Percentiles rank a stretch among this genome's conserved stretches.
Evolutionary conservation across 345 rosid genomes (phyloP).

Genomic region (Salix udensis): DNA sequence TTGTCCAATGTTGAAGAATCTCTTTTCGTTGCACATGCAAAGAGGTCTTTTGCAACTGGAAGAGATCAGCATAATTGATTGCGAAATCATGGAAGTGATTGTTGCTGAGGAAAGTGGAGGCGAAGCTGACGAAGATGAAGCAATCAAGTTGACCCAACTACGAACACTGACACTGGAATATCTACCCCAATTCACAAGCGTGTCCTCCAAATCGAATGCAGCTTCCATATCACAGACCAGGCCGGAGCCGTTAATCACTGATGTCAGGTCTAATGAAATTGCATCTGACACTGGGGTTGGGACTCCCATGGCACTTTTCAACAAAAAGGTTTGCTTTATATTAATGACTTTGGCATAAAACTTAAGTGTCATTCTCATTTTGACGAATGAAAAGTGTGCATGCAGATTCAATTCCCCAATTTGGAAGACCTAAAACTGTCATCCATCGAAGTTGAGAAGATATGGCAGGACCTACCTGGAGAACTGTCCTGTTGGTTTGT

Average conservation of each 20-base stretch:
- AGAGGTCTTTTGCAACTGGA: conserved; percentile 8
- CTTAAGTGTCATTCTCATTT: background rate
- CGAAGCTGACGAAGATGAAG: background rate
- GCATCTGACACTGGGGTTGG: background rate
- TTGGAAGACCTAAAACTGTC: background rate
- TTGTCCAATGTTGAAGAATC: conserved; percentile 17
- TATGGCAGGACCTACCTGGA: background rate
- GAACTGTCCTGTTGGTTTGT: background rate
- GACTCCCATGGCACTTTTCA: background rate
- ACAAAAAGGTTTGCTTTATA: background rate
- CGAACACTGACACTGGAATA: background rate
- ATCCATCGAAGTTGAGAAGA: background rate
- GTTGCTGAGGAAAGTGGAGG: conserved; percentile 4
- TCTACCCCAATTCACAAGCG: background rate
- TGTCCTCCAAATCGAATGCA: background rate
- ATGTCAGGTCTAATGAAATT: background rate
- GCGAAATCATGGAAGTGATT: conserved; percentile 8
- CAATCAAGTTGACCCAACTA: background rate
- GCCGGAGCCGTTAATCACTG: background rate
- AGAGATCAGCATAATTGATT: conserved; percentile 4
- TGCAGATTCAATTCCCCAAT: conserved; percentile 9
- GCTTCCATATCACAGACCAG: background rate
- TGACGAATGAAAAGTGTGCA: too few relatives aligned
- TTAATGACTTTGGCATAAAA: too few relatives aligned
- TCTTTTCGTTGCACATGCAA: conserved; percentile 14